A percentile compares a stretch with the other conserved stretches of the same genome.
These are phyloP conservation scores for Urostyla sp. DNA, from an alignment of 73 alveolate species.

Conservation along the genomic window DNA sequence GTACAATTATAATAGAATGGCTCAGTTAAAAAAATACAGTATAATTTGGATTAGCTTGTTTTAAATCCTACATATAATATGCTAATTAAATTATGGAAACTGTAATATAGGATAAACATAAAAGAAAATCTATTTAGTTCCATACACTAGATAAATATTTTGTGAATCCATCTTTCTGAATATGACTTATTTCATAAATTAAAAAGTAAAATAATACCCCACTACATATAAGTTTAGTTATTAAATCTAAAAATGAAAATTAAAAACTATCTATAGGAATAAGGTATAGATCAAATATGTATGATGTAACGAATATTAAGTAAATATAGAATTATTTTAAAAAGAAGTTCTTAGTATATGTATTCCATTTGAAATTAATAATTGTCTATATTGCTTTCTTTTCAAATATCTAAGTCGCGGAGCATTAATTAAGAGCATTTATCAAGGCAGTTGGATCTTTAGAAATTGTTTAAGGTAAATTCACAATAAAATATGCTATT, in stretches of 20 bases:
- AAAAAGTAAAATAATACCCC: neutral
- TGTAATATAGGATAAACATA: neutral
- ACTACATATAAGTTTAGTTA: neutral
- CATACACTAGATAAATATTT: neutral
- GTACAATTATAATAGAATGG: neutral
- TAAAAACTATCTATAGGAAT: too few relatives aligned
- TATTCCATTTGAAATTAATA: neutral
- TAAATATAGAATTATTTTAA: neutral
- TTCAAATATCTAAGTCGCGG: neutral
- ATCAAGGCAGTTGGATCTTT: neutral
- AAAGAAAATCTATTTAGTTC: constrained; percentile 2
- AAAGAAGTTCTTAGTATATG: neutral
- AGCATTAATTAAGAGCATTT: neutral
- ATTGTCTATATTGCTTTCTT: neutral
- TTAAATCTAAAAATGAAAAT: too few relatives aligned
- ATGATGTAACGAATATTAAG: neutral
- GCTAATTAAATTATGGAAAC: too few relatives aligned
- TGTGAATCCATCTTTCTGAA: neutral
- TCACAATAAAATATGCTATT: neutral
- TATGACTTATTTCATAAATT: neutral
- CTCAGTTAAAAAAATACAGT: too few relatives aligned
- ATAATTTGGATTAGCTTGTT: too few relatives aligned
- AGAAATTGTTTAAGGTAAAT: neutral
- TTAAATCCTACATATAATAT: too few relatives aligned
- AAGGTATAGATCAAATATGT: neutral